Evolutionary conservation across 1,139 yeast genomes (phyloP).

Genomic region (Protomyces macrosporus): DNA sequence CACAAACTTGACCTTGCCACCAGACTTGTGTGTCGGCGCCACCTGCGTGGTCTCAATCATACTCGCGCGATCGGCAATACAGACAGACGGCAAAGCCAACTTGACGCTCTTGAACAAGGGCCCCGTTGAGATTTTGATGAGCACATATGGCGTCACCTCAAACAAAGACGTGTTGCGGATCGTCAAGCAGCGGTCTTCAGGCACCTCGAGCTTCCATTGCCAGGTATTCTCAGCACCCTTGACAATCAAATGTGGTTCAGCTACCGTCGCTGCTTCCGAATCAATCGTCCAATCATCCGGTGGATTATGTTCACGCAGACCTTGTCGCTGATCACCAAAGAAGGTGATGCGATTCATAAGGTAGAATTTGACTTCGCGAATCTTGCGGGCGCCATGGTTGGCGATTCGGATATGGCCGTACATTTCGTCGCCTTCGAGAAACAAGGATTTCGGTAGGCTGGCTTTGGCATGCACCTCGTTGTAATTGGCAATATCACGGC

Average conservation of each 20-base stretch:
- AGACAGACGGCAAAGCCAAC: slow-evolving; percentile 5
- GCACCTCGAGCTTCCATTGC: slow-evolving; percentile 9
- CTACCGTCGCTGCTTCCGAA: background rate
- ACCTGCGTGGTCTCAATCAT: background rate
- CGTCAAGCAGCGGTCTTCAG: slow-evolving; percentile 8
- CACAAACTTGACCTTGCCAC: slow-evolving; percentile 3
- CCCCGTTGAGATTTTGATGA: slow-evolving; percentile 17
- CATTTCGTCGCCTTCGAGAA: slow-evolving; percentile 8
- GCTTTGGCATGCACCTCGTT: slow-evolving; percentile 19
- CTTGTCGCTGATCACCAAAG: slow-evolving; percentile 18
- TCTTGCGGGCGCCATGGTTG: slow-evolving; percentile 15
- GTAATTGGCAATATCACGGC: slow-evolving; percentile 23
- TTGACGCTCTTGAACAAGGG: slow-evolving; percentile 10
- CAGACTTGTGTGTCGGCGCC: slow-evolving; percentile 10
- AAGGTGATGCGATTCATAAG: slow-evolving; percentile 19
- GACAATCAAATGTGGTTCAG: slow-evolving; percentile 8
- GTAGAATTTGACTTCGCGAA: slow-evolving; percentile 15
- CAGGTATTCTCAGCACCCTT: slow-evolving; percentile 14
- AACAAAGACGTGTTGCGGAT: slow-evolving; percentile 24
- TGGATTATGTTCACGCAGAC: slow-evolving; percentile 4
- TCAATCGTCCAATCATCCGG: slow-evolving; percentile 7
- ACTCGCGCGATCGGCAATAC: slow-evolving; percentile 6
- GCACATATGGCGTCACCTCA: slow-evolving; percentile 20
- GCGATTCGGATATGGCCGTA: slow-evolving; percentile 14
- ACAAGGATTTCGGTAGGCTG: slow-evolving; percentile 6